Base-by-base conservation (phyloP, 2,329 filamentous ascomycete species). In the Grosmannia serpens region DNA sequence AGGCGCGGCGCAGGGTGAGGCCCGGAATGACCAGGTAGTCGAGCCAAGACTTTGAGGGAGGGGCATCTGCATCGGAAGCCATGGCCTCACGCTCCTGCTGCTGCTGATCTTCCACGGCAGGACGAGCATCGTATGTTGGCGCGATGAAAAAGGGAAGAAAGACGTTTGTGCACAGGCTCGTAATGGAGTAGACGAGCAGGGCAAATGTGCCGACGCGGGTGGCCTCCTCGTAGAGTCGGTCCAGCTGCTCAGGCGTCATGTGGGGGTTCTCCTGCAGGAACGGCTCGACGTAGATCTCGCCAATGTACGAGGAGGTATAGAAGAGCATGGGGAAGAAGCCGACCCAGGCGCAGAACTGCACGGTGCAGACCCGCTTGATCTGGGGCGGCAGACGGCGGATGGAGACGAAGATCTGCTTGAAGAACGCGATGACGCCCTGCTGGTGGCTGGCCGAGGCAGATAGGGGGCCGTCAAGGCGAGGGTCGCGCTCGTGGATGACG, bases 251-350 rank as follows among this genome's bases (percentile, higher is more conserved):
- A 0, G 86, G 80, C 0, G 85, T 81, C 77, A 96, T 86, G 69
- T 92, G 74, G 0, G 90, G 91, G 64, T 96, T 88, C 56, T 81
- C 75, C 63, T 84, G 78, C 56, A 96, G 85, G 64, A 81, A 88
- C 0, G 90, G 90, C 68, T 96, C 87, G 22, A 90, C 88, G 66
- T 96, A 96, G 59, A 97, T 88, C 68, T 96, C 90, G 62, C 89
- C 91, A 64, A 96, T 87, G 70, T 94, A 97, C 22, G 90, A 95
- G 1, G 91, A 95, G 6, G 90, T 90, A 75, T 97, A 97, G 74
- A 95, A 96, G 3, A 97, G 79, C 70, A 96, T 91, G 1, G 91
- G 91, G 67, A 96, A 97, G 83, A 92, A 96, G 56, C 90, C 92
- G 59, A 96, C 85, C 91, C 91, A 97, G 6, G 90, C 89, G 61